Evolutionary conservation across 2,329 filamentous ascomycete genomes (phyloP), one percentile per base, ranked within the genome.

Genomic region (Hypoxylon sp.): DNA sequence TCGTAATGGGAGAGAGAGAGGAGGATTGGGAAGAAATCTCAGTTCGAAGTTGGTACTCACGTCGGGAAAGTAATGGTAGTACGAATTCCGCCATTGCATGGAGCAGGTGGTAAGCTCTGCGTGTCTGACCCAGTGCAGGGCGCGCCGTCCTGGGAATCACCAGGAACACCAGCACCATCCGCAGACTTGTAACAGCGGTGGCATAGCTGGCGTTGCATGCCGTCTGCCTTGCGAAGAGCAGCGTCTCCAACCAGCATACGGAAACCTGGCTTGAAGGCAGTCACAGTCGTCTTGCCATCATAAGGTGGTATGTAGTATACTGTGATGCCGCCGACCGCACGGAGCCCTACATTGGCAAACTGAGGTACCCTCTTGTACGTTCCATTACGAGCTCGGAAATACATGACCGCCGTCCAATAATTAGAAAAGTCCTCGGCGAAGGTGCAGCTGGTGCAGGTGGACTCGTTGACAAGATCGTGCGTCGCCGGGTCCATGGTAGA

Each of bases 51-150:
- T 2, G 18, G 18, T 11, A 58, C 55, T 51, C 14, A 58, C 58
- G 80, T 81, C 1, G 84, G 85, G 71, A 87, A 87, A 66, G 82
- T 83, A 46, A 87, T 78, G 54, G 85, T 83, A 32, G 81, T 80
- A 20, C 84, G 80, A 32, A 80, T 79, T 58, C 84, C 80, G 26
- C 81, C 74, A 1, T 77, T 75, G 70, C 86, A 87, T 46, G 82
- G 82, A 63, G 78, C 78, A 64, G 81, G 79, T 1, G 86, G 87
- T 24, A 89, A 80, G 12, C 76, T 78, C 30, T 79, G 76, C 1
- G 79, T 82, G 60, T 87, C 82, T 8, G 46, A 36, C 2, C 72
- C 71, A 2, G 71, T 74, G 62, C 71, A 72, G 40, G 77, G 76
- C 2, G 73, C 74, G 1, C 77, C 78, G 61, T 78, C 78, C 9